These are phyloP conservation scores for Pleoardoris graminearum DNA, from an alignment of 2,329 filamentous ascomycete genomes.

Conservation along the genomic window DNA sequence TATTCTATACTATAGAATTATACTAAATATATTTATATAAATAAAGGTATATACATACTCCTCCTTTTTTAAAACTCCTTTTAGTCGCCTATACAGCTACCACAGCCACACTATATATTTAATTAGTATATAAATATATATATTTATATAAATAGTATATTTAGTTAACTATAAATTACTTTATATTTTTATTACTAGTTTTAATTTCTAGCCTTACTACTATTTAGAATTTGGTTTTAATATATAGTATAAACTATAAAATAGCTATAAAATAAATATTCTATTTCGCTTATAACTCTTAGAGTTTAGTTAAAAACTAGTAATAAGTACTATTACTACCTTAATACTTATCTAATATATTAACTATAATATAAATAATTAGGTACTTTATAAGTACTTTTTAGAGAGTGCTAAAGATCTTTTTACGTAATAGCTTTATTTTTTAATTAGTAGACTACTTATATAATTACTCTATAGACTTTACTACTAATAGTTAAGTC, in stretches of 20 bases:
- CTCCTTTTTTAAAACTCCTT: too few relatives aligned
- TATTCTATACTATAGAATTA: not conserved
- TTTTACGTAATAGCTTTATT: constrained; percentile 24
- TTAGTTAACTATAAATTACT: not conserved
- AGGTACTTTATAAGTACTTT: constrained; percentile 19
- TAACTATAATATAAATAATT: constrained; percentile 34
- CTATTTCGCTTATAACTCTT: constrained; percentile 7
- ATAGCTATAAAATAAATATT: constrained; percentile 19
- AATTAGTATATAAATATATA: too few relatives aligned
- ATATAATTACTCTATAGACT: constrained; percentile 18
- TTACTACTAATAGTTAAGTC: not conserved
- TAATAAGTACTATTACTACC: constrained; percentile 11
- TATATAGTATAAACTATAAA: constrained; percentile 6
- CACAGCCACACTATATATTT: too few relatives aligned
- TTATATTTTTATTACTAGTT: not conserved
- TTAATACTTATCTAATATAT: constrained; percentile 40
- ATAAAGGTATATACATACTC: too few relatives aligned
- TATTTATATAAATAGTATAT: not conserved
- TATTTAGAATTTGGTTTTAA: not conserved
- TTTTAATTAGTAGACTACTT: constrained; percentile 17
- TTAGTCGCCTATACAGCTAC: too few relatives aligned
- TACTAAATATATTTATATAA: not conserved
- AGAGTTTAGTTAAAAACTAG: constrained; percentile 13
- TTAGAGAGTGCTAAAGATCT: constrained; percentile 23
- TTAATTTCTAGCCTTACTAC: not conserved